Conservation (phyloP, 2,329 filamentous ascomycete species). For the Xylariales sp. region DNA sequence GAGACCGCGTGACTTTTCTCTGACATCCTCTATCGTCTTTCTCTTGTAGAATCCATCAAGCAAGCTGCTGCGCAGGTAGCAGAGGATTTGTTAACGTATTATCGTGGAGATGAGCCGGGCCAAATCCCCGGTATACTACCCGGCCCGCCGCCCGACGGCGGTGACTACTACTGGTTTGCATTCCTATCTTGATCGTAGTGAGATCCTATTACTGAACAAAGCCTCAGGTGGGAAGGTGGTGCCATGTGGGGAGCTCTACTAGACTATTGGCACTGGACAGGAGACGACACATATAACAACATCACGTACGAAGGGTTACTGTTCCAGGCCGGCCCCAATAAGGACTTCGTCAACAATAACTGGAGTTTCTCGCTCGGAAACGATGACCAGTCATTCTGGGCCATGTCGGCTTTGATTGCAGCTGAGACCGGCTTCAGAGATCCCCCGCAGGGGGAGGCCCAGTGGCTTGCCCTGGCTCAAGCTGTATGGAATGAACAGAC, state of each 20-base stretch:
- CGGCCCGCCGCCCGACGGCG: slow-evolving; percentile 44
- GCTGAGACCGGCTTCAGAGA: slow-evolving; percentile 71
- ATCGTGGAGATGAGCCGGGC: slow-evolving; percentile 52
- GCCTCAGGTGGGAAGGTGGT: slow-evolving; percentile 65
- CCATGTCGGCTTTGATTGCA: slow-evolving; percentile 69
- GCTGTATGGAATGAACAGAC: slow-evolving; percentile 73
- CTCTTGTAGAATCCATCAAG: slow-evolving; percentile 45
- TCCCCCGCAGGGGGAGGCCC: slow-evolving; percentile 59
- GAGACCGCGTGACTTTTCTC: background rate
- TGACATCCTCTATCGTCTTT: slow-evolving; percentile 5
- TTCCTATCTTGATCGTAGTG: background rate
- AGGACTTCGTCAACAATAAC: slow-evolving; percentile 60
- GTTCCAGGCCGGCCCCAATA: slow-evolving; percentile 58
- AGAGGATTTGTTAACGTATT: slow-evolving; percentile 46
- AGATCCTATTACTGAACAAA: slow-evolving; percentile 21
- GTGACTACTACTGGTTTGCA: slow-evolving; percentile 48
- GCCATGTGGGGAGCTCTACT: slow-evolving; percentile 64
- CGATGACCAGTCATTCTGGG: slow-evolving; percentile 73
- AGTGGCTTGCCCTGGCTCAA: slow-evolving; percentile 73
- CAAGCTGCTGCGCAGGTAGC: slow-evolving; percentile 45
- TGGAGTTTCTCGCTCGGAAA: slow-evolving; percentile 59
- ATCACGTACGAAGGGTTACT: slow-evolving; percentile 58
- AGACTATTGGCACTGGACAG: slow-evolving; percentile 68
- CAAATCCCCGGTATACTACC: slow-evolving; percentile 54
- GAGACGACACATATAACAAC: slow-evolving; percentile 62